Base-by-base conservation (phyloP, 2,329 filamentous ascomycete genomes). In the Podosphaera xanthii region DNA sequence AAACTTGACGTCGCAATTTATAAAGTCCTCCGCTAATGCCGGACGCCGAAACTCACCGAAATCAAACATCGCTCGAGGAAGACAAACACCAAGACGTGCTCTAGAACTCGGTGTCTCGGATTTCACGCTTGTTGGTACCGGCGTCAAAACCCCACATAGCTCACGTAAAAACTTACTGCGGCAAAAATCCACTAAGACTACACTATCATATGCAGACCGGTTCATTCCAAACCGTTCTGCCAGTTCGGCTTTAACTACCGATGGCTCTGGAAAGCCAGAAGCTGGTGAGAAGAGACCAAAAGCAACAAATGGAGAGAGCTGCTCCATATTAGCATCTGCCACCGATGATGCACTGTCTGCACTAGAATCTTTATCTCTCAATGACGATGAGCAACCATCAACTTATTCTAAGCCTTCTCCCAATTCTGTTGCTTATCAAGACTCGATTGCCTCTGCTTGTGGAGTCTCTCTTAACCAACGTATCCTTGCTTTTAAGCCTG, bases 401-500 rank as follows among this genome's bases (percentile, higher is more conserved):
- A 79, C 76, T 55, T 86, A 88, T 72, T 77, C 82, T 55, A 87
- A 89, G 63, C 84, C 87, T 12, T 88, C 89, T 6, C 90, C 90
- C 59, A 89, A 92, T 72, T 84, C 87, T 2, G 82, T 87, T 58
- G 91, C 91, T 31, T 97, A 96, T 71, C 86, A 96, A 72, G 88
- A 92, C 61, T 91, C 89, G 2, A 76, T 97, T 53, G 90, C 91
- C 53, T 84, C 83, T 64, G 91, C 91, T 57, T 97, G 91, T 70
- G 92, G 90, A 60, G 88, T 98, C 63, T 91, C 83, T 69, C 80
- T 94, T 62, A 94, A 90, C 76, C 94, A 90, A 59, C 87, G 92
- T 63, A 98, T 98, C 67, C 84, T 98, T 58, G 87, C 92, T 61
- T 98, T 96, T 79, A 98, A 98, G 82, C 92, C 92, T 59, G 89